phyloP scores from a whole-genome alignment of 305 asterid genomes.

The Fraxinus sp. region DNA sequence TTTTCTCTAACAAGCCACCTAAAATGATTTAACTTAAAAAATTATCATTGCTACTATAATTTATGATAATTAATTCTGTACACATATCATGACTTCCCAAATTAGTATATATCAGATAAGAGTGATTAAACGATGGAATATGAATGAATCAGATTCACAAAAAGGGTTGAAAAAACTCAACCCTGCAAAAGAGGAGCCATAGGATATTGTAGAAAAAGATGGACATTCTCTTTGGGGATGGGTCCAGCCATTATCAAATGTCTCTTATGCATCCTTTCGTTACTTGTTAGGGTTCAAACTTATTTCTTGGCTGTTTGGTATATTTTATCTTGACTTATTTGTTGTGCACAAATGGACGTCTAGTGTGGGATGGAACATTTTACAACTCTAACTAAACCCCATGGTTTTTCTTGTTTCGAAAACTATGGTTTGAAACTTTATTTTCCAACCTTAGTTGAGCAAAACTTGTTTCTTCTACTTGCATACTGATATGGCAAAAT shows the following conservation, averaged over 20 bases:
- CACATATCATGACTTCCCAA: not conserved
- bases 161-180: constrained; percentile 19
- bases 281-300: not conserved
- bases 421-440: not conserved
- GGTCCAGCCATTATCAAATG: constrained; percentile 37
- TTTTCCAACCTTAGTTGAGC: not conserved
- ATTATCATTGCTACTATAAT: not conserved
- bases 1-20: not conserved
- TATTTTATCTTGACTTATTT: not conserved
- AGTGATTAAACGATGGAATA: not conserved
- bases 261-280: constrained; percentile 6
- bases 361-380: not conserved
- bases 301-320: not conserved
- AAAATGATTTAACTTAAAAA: not conserved
- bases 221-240: constrained; percentile 20
- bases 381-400: not conserved
- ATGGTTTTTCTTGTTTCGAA: not conserved
- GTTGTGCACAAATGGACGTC: not conserved
- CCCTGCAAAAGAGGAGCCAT: constrained; percentile 30
- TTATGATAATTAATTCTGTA: not conserved
- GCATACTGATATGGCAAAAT: not conserved
- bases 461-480: not conserved
- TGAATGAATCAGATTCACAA: constrained; percentile 34
- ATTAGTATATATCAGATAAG: not conserved
- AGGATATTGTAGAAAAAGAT: constrained; percentile 21